Evolutionary conservation across 2,329 filamentous ascomycete genomes (phyloP).

Genomic region (Neurospora sp.): DNA sequence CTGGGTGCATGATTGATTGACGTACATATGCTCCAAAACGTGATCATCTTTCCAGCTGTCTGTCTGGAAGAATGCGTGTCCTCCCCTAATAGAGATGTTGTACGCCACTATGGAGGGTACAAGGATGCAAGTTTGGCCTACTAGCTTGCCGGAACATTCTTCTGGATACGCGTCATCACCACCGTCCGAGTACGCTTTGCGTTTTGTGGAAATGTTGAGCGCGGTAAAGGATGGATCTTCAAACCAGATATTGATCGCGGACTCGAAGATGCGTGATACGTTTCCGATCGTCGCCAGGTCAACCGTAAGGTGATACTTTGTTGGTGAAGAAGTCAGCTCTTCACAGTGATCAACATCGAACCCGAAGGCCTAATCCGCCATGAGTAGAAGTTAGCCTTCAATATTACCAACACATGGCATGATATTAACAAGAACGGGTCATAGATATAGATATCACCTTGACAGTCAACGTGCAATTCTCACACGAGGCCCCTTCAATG

Average conservation of each 20-base stretch:
- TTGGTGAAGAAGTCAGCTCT: background rate
- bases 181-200: background rate
- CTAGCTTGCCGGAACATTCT: background rate
- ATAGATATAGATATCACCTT: background rate
- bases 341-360: background rate
- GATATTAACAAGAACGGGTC: background rate
- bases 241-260: background rate
- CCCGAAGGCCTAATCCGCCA: background rate
- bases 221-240: background rate
- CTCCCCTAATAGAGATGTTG: background rate
- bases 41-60: background rate
- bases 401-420: background rate
- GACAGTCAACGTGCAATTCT: background rate
- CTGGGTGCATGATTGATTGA: background rate
- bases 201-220: background rate
- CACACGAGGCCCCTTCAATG: background rate
- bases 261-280: background rate
- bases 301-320: background rate
- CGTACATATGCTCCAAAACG: background rate
- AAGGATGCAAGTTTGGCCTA: background rate
- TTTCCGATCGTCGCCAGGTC: background rate
- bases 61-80: background rate
- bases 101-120: background rate
- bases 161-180: background rate
- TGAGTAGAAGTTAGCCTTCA: background rate